These are phyloP conservation scores for Pichia ethanolica DNA, from an alignment of 805 yeast genomes.

Conservation along the genomic window DNA sequence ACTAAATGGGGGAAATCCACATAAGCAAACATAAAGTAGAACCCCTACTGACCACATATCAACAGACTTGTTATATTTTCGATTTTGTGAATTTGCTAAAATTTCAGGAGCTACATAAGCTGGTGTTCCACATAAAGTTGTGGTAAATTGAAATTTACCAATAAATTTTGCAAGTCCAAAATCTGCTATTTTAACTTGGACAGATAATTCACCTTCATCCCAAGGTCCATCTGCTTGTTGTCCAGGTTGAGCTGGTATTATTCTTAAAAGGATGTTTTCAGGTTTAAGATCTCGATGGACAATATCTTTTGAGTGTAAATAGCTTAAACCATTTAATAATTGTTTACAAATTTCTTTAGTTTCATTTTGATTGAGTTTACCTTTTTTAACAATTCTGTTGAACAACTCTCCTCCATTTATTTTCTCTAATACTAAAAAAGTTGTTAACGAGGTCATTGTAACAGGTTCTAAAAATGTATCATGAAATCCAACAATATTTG, in stretches of 20 bases:
- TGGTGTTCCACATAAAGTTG: conserved; percentile 80
- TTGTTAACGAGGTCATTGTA: conserved; percentile 37
- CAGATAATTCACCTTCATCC: conserved; percentile 53
- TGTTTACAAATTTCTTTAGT: conserved; percentile 51
- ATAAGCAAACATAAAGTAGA: conserved; percentile 65
- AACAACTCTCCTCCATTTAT: conserved; percentile 71
- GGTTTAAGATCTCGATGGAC: conserved; percentile 94
- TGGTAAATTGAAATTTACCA: conserved; percentile 67
- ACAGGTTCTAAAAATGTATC: conserved; percentile 48
- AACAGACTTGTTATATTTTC: conserved; percentile 61
- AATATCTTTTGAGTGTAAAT: conserved; percentile 87
- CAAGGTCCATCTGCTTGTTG: conserved; percentile 34
- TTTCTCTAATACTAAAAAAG: conserved; percentile 64
- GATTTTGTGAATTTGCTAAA: conserved; percentile 38
- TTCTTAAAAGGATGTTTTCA: conserved; percentile 65
- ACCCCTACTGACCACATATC: conserved; percentile 85
- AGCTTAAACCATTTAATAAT: conserved; percentile 59
- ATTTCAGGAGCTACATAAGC: conserved; percentile 86
- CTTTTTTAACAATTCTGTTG: conserved; percentile 62
- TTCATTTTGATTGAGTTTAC: conserved; percentile 53
- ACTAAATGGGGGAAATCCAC: conserved; percentile 83
- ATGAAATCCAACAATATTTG: conserved; percentile 60
- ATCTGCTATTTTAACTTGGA: conserved; percentile 70
- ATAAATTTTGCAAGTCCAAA: conserved; percentile 68
- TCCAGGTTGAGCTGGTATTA: conserved; percentile 28